Evolutionary conservation across 805 yeast species (phyloP), one percentile per base, ranked within the genome.

Genomic region (Brettanomyces anomalus): DNA sequence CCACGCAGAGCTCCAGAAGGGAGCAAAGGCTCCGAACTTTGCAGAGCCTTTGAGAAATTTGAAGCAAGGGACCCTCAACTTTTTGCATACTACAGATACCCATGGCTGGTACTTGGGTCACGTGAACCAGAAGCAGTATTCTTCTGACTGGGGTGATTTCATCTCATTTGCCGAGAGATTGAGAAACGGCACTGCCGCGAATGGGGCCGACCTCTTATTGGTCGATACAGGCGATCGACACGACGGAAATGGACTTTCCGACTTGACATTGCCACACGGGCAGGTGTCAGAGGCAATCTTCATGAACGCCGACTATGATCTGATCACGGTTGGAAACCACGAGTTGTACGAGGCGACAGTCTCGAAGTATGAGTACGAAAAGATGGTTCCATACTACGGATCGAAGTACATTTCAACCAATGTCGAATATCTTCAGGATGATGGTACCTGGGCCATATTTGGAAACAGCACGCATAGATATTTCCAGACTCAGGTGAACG

Each of bases 61-160:
- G 26, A 55, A 61, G 10, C 71, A 88, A 74, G 88, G 89, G 0
- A 76, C 80, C 43, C 44, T 93, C 38, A 90, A 93, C 64, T 85
- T 93, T 52, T 54, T 90, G 20, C 97, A 90, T 55, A 89, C 97
- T 1, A 93, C 98, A 0, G 98, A 93, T 55, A 90, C 97, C 2
- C 98, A 93, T 60, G 97, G 93, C 1, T 93, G 98, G 98, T 76
- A 83, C 49, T 79, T 90, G 4, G 97, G 97, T 0, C 98, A 90
- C 64, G 53, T 77, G 33, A 79, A 80, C 50, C 97, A 89, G 59
- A 69, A 73, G 24, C 77, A 76, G 45, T 90, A 80, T 59, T 73
- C 81, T 33, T 93, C 85, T 4, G 85, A 89, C 58, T 90, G 96
- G 96, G 97, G 97, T 8, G 95, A 90, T 55, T 85, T 83, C 46